Percentiles rank a stretch among this genome's conserved stretches.
phyloP scores from a whole-genome alignment of 192 early-diverging fungal species.

The Coemansia sp. region DNA sequence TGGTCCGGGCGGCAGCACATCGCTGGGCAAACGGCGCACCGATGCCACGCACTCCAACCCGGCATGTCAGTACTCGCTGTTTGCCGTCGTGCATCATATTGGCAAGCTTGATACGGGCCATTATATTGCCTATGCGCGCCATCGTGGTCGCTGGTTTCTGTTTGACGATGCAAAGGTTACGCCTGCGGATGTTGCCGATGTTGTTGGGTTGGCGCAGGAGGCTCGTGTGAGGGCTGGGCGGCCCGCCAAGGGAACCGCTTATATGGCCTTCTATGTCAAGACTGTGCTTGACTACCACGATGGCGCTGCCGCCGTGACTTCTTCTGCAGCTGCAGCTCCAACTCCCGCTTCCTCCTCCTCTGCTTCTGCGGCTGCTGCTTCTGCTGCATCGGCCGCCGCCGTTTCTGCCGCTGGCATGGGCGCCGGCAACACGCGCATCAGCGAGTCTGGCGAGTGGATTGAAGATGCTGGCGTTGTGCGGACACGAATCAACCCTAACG shows the following conservation, averaged over 20 bases:
- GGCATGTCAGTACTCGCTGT: conserved; percentile 78
- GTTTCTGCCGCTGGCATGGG: conserved; percentile 14
- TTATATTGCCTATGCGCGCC: conserved; percentile 82
- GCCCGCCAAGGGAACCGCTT: conserved; percentile 54
- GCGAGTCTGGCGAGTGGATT: conserved; percentile 28
- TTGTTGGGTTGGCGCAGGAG: conserved; percentile 60
- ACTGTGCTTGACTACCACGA: conserved; percentile 64
- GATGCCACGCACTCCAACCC: conserved; percentile 59
- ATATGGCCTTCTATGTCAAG: conserved; percentile 90
- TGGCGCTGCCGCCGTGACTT: conserved; percentile 3
- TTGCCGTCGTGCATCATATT: conserved; percentile 90
- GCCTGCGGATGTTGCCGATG: conserved; percentile 67
- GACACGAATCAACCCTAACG: conserved; percentile 29
- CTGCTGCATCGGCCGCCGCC: neutral
- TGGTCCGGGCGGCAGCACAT: conserved; percentile 29
- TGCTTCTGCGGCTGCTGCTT: too few species aligned
- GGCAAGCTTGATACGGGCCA: conserved; percentile 94
- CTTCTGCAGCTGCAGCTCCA: neutral
- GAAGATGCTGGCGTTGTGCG: conserved; percentile 41
- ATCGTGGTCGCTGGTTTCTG: conserved; percentile 81
- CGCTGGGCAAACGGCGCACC: conserved; percentile 32
- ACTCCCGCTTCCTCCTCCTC: neutral
- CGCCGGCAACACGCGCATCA: conserved; percentile 24
- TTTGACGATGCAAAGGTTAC: conserved; percentile 88
- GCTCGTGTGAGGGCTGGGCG: conserved; percentile 60